Base-by-base conservation (phyloP, 345 rosid genomes). In the Cardamine resedifolia region DNA sequence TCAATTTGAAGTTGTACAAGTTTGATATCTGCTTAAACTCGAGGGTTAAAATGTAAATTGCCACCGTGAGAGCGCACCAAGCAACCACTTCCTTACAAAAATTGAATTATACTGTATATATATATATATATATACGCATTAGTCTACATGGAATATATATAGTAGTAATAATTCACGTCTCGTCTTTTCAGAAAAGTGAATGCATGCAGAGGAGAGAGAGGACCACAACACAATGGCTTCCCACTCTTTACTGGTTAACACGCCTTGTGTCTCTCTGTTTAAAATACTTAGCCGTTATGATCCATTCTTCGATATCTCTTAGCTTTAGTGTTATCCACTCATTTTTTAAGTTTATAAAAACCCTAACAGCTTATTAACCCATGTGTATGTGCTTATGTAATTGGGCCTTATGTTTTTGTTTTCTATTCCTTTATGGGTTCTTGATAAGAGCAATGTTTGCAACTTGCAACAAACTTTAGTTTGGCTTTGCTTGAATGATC, bases 261-360 rank as follows among this genome's bases (percentile, higher is more conserved):
- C 89, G 87, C 71, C 88, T 86, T 71, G 84, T 86, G 0, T 82
- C 91, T 72, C 80, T 52, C n/a, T n/a, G 12, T 10, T 36, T 27
- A 11, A 59, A 60, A 4, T 12, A 58, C 14, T 61, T 63, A 64
- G 69, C 78, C 78, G 78, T 74, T 74, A 50, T 59, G 48, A 43
- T 74, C 5, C n/a, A 10, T 16, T 18, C 47, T 51, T 53, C 34
- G 55, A 30, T 44, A 64, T 64, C 77, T 45, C 57, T 45, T 52
- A 10, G 61, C 16, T 39, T 58, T n/a, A n/a, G 2, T 66, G 20
- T 50, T 16, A 53, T 59, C 78, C 78, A 66, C 45, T 64, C 58
- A 8, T 73, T 64, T 64, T 51, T 64, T 2, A 33, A 44, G 49
- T 58, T 65, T 47, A 39, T 34, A 56, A 56, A 55, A 56, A 55